These are phyloP conservation scores for Amanita rubescens DNA, from an alignment of 768 basidiomycete genomes.

Conservation along the genomic window DNA sequence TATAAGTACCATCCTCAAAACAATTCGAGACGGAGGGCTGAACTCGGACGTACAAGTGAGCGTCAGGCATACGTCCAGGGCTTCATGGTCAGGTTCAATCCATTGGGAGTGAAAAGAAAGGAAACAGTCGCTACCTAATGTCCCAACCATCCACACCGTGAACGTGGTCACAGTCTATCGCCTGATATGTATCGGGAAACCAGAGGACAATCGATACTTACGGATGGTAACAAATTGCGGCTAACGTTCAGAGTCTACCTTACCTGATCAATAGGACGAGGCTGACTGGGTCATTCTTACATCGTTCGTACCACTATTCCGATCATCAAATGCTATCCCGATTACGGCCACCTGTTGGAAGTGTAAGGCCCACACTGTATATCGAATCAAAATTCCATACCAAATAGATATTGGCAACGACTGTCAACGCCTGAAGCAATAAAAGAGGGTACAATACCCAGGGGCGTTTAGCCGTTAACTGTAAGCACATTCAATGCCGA, in stretches of 20 bases:
- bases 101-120: not conserved
- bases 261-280: not conserved
- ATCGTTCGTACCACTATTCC: conserved; percentile 17
- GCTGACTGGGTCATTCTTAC: conserved; percentile 10
- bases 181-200: not conserved
- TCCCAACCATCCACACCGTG: conserved; percentile 39
- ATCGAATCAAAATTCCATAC: conserved; percentile 15
- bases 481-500: not conserved
- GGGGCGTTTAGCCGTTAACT: conserved; percentile 34
- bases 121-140: conserved; percentile 25
- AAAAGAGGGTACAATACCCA: conserved; percentile 31
- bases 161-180: conserved; percentile 34
- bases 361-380: not conserved
- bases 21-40: not conserved
- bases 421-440: conserved; percentile 23
- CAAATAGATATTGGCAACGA: conserved; percentile 34
- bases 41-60: conserved; percentile 25
- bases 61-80: conserved; percentile 33
- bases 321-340: conserved; percentile 19
- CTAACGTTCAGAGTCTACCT: conserved; percentile 20
- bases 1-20: not conserved
- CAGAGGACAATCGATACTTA: conserved; percentile 8
- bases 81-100: conserved; percentile 15
- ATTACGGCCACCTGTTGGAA: conserved; percentile 21
- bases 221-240: conserved; percentile 23